Evolutionary conservation across 2,329 filamentous ascomycete genomes (phyloP).

Genomic region (Juglanconis oblonga): DNA sequence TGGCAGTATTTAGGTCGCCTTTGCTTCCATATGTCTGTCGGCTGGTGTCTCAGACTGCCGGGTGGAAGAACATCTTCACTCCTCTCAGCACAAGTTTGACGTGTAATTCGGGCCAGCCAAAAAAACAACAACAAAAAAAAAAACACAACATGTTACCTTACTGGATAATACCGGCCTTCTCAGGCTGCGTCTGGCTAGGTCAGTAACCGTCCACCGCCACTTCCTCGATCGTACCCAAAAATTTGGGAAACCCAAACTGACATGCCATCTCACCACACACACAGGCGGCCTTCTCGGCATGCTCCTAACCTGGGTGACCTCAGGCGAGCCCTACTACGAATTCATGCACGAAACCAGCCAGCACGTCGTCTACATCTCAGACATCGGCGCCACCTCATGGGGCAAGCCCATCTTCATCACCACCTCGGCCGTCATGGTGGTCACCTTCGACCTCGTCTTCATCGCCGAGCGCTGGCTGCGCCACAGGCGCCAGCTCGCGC

Average conservation of each 20-base stretch:
- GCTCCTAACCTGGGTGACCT: constrained; percentile 6
- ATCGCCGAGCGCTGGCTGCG: constrained; percentile 75
- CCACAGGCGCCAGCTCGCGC: constrained; percentile 69
- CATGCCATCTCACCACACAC: background rate
- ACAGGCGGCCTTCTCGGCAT: constrained; percentile 9
- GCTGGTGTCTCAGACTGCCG: no score
- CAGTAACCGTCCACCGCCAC: background rate
- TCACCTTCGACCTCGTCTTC: constrained; percentile 76
- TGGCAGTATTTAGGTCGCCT: no score
- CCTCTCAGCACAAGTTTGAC: no score
- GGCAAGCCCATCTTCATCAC: constrained; percentile 75
- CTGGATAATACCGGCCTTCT: constrained; percentile 9
- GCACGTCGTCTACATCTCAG: constrained; percentile 64
- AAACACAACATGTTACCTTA: background rate
- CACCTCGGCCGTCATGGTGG: constrained; percentile 63
- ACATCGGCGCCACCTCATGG: constrained; percentile 48
- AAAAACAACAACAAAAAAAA: background rate
- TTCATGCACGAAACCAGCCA: constrained; percentile 52
- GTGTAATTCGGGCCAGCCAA: no score
- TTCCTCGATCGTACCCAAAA: background rate
- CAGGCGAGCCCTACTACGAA: constrained; percentile 38
- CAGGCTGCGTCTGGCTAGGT: constrained; percentile 13
- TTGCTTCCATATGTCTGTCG: no score
- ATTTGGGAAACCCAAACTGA: background rate
- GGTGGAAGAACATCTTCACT: no score